Evolutionary conservation across 2,329 filamentous ascomycete genomes (phyloP).

Genomic region (Aspergillus sergii): DNA sequence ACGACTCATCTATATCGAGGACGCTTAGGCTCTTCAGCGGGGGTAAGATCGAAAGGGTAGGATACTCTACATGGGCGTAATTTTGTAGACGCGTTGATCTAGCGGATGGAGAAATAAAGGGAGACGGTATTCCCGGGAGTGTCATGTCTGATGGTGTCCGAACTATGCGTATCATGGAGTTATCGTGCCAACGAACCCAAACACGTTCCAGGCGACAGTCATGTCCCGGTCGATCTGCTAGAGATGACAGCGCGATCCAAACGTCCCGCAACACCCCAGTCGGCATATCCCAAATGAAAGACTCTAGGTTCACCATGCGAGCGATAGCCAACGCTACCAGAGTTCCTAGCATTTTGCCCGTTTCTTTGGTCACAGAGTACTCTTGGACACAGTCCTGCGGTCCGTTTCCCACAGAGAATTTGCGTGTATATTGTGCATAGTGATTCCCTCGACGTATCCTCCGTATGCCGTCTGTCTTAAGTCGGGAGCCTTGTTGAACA

Average conservation of each 20-base stretch:
- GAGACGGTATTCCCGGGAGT: slow-evolving; percentile 21
- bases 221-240: slow-evolving; percentile 64
- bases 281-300: slow-evolving; percentile 87
- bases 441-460: slow-evolving; percentile 64
- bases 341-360: slow-evolving; percentile 86
- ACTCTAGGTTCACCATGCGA: slow-evolving; percentile 79
- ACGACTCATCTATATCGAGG: slow-evolving; percentile 78
- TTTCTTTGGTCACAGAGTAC: slow-evolving; percentile 79
- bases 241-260: slow-evolving; percentile 74
- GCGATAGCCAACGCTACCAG: slow-evolving; percentile 77
- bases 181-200: slow-evolving; percentile 84
- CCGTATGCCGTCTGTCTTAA: slow-evolving; percentile 6
- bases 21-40: slow-evolving; percentile 74
- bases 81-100: slow-evolving; percentile 49
- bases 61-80: slow-evolving; percentile 69
- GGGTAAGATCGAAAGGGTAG: slow-evolving; percentile 77
- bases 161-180: slow-evolving; percentile 44
- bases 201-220: slow-evolving; percentile 71
- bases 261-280: slow-evolving; percentile 80
- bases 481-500: slow-evolving; percentile 4
- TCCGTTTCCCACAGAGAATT: slow-evolving; percentile 84
- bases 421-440: slow-evolving; percentile 76
- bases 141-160: slow-evolving; percentile 21
- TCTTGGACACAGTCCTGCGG: slow-evolving; percentile 77
- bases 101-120: slow-evolving; percentile 18